Base-by-base conservation (phyloP, 495 filamentous ascomycete species). In the Chaetomidium leptoderma region DNA sequence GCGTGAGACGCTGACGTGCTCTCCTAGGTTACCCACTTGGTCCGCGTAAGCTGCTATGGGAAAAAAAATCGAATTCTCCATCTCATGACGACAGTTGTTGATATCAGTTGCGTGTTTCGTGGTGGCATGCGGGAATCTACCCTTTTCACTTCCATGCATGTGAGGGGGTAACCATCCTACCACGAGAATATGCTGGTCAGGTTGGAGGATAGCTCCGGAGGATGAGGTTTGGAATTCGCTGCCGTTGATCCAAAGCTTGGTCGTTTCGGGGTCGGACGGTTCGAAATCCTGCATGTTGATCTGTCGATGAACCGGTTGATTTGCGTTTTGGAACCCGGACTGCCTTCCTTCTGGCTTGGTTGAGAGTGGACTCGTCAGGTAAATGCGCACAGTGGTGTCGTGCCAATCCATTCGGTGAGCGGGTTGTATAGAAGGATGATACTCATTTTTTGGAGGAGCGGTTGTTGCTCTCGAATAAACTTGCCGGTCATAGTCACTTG, bases 241-340 rank as follows among this genome's bases (percentile, higher is more conserved):
- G 40, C 40, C 40, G 10, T 43, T 43, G 40, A 43, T 43, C 40
- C 40, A 43, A n/a, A 43, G 40, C 40, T 24, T 43, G 40, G 40
- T 43, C n/a, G 40, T 43, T n/a, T 43, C 40, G 17, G 40, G 21
- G 40, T 43, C 40, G 4, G 40, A 43, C 17, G 40, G 40, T n/a
- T 43, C 40, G 40, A 43, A 43, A n/a, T 43, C 40, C 2, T 43
- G 10, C 40, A 43, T 43, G 40, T 43, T 43, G 40, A 43, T 43
- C 10, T 43, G 40, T 19, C 40, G 40, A 43, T 21, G 16, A 24
- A 43, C 21, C 21, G 40, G 5, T 24, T 43, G 40, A 43, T 43
- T 13, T 43, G 17, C 40, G 13, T 43, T n/a, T 24, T 43, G 17
- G 40, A 43, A 4, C 21, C 40, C 5, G 40, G 4, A 8, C 2